Conservation (phyloP, 2,329 filamentous ascomycete genomes). For the Talaromyces sp. region DNA sequence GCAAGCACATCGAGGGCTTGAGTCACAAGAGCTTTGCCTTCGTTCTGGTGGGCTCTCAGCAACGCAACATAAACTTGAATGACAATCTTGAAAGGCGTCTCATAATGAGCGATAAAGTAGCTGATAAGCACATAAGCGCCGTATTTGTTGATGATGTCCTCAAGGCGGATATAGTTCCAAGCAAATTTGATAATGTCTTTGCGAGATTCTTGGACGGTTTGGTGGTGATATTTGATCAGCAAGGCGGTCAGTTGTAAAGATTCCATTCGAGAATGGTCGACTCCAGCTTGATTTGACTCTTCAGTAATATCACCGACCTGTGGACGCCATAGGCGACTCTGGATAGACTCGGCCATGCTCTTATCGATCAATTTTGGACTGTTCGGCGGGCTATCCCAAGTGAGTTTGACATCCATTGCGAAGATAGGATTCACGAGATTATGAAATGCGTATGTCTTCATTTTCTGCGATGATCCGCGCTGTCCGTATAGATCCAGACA, state of each 20-base stretch:
- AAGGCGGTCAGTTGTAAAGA: slow-evolving; percentile 91
- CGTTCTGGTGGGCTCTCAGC: slow-evolving; percentile 88
- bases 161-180: slow-evolving; percentile 97
- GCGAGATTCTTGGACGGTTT: slow-evolving; percentile 79
- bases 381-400: slow-evolving; percentile 59
- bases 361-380: slow-evolving; percentile 76
- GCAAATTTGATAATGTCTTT: slow-evolving; percentile 99
- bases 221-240: slow-evolving; percentile 90
- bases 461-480: slow-evolving; percentile 74
- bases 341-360: slow-evolving; percentile 81
- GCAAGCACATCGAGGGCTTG: slow-evolving; percentile 92
- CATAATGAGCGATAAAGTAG: slow-evolving; percentile 96
- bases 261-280: slow-evolving; percentile 95
- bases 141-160: slow-evolving; percentile 99
- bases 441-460: slow-evolving; percentile 88
- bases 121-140: slow-evolving; percentile 95
- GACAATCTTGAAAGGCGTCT: slow-evolving; percentile 93
- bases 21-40: slow-evolving; percentile 85
- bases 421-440: slow-evolving; percentile 94
- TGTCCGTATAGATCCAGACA: slow-evolving; percentile 84
- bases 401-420: slow-evolving; percentile 89
- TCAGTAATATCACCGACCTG: slow-evolving; percentile 77
- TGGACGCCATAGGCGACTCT: slow-evolving; percentile 89
- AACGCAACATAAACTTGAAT: slow-evolving; percentile 91
- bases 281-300: slow-evolving; percentile 75